Base-by-base conservation (phyloP, 1,284 basidiomycete species). In the Puccinia triticina region DNA sequence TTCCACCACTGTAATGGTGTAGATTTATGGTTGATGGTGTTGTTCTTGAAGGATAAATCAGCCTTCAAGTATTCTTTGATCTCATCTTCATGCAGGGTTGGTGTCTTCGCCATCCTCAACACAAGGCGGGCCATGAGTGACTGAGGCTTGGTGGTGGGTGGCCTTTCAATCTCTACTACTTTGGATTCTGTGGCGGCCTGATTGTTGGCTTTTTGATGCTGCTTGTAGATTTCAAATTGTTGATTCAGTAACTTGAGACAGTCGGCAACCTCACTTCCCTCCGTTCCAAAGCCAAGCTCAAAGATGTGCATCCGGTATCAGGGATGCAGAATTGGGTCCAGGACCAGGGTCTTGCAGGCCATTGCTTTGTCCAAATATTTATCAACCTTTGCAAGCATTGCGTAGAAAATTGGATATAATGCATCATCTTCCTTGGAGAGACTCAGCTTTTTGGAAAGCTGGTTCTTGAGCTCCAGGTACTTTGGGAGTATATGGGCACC, bases 231-330 rank as follows among this genome's bases (percentile, higher is more conserved):
- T 55, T 8, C 23, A n/a, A 55, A 55, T 10, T 21, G 53, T 21
- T 10, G 53, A 55, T 55, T 55, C 11, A 55, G 53, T n/a, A 55
- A 55, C 53, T n/a, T 5, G 23, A 55, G 53, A 21, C 53, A 55
- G 53, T 64, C 18, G 14, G 21, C 32, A 21, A 64, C 26, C 61
- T 64, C 61, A 7, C 14, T 29, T 8, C 61, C 32, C 26, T 64
- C 34, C 12, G 29, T 14, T 2, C 61, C 61, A 32, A 64, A 64
- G 21, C 26, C 61, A 64, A 64, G 61, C 34, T 64, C 61, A 64
- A 64, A 64, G 26, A 64, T 64, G 29, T 64, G 29, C 61, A 64
- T 29, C 34, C 61, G 26, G 21, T 32, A 64, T 14, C 61, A 64
- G 7, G 61, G 61, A 64, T 64, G 61, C 29, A 64, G 4, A 32